Evolutionary conservation across 2,329 filamentous ascomycete genomes (phyloP).

Genomic region (Cladosporium oxysporum): DNA sequence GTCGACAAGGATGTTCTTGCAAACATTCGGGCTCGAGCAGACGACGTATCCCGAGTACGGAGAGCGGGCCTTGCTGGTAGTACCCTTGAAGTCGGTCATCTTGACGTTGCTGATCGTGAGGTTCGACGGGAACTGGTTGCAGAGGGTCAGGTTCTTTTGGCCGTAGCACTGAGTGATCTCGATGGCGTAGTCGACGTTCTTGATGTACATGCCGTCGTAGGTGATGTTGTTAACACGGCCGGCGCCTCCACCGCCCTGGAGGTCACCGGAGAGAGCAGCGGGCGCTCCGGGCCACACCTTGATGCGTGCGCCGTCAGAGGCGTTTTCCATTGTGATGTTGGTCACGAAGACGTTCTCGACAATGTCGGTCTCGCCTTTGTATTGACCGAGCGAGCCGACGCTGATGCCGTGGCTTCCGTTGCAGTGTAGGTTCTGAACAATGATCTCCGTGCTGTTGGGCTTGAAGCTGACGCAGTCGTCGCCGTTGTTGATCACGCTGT

Average conservation of each 20-base stretch:
- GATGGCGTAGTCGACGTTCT: slow-evolving; percentile 66
- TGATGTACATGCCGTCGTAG: slow-evolving; percentile 61
- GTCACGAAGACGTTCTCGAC: slow-evolving; percentile 65
- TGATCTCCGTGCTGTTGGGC: slow-evolving; percentile 68
- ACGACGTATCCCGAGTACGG: slow-evolving; percentile 47
- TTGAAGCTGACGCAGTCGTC: slow-evolving; percentile 76
- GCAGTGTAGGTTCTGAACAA: slow-evolving; percentile 67
- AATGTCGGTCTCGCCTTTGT: slow-evolving; percentile 63
- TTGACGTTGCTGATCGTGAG: slow-evolving; percentile 58
- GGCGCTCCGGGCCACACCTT: slow-evolving; percentile 69
- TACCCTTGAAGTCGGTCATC: slow-evolving; percentile 59
- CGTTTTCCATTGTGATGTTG: slow-evolving; percentile 43
- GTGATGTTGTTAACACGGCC: slow-evolving; percentile 67
- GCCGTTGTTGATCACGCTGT: slow-evolving; percentile 64
- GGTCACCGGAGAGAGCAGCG: slow-evolving; percentile 58
- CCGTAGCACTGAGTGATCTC: slow-evolving; percentile 68
- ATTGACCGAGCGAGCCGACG: slow-evolving; percentile 72
- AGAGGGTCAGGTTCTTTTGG: slow-evolving; percentile 63
- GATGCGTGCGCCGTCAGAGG: slow-evolving; percentile 66
- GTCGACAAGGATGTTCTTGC: slow-evolving; percentile 50
- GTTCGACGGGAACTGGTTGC: slow-evolving; percentile 58
- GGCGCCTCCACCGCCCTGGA: slow-evolving; percentile 65
- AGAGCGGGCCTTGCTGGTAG: slow-evolving; percentile 49
- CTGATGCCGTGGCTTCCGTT: slow-evolving; percentile 72
- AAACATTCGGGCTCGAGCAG: slow-evolving; percentile 49